A percentile compares a stretch with the other conserved stretches of the same genome.
Evolutionary conservation across 129 eudicot species (phyloP).

Genomic region (carrot (Daucus carota)): DH1_v3.0 NC_030384.2:42959001-42959500

Average conservation of each 20-base stretch:
- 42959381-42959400: constrained; percentile 81
- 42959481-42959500: neutral
- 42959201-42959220: neutral
- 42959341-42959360: constrained; percentile 91
- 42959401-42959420: constrained; percentile 87
- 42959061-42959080: constrained; percentile 66
- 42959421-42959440: constrained; percentile 63
- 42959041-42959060: constrained; percentile 36
- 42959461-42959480: constrained; percentile 46
- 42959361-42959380: constrained; percentile 27
- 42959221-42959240: constrained; percentile 35
- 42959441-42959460: constrained; percentile 70
- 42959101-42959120: constrained; percentile 59
- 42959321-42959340: constrained; percentile 64
- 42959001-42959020: constrained; percentile 45
- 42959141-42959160: constrained; percentile 36
- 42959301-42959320: constrained; percentile 45
- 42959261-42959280: constrained; percentile 64
- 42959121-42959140: constrained; percentile 60
- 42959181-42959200: neutral
- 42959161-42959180: neutral
- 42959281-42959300: constrained; percentile 52
- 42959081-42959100: constrained; percentile 80
- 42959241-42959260: constrained; percentile 69
- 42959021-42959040: constrained; percentile 67